A percentile compares a stretch with the other conserved stretches of the same genome.
phyloP scores from a whole-genome alignment of 345 rosid species.

The Hypericum perforatum region DNA sequence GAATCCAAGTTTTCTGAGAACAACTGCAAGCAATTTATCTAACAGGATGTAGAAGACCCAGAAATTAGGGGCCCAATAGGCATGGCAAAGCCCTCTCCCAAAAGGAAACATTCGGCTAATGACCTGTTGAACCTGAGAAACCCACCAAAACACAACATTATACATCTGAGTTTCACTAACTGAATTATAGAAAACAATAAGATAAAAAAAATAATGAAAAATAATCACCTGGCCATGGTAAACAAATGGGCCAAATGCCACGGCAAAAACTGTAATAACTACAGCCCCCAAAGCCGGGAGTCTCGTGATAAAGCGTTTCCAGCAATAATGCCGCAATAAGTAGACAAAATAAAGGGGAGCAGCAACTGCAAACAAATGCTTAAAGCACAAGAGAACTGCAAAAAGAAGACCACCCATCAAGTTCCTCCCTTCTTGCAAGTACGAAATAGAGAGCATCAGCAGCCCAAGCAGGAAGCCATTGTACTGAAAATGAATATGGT shows the following conservation, averaged over 20 bases:
- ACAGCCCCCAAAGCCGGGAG: conserved; percentile 46
- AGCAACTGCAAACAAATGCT: conserved; percentile 90
- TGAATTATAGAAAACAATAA: neutral
- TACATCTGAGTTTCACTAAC: neutral
- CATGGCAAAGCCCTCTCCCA: conserved; percentile 96
- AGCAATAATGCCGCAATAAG: conserved; percentile 71
- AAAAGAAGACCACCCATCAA: conserved; percentile 72
- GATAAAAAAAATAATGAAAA: neutral
- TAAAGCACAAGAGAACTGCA: conserved; percentile 69
- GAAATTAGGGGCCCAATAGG: conserved; percentile 95
- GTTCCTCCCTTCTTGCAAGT: conserved; percentile 65
- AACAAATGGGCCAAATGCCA: conserved; percentile 68
- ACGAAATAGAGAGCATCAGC: conserved; percentile 73
- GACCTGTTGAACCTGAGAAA: conserved; percentile 73
- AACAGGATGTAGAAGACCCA: conserved; percentile 84
- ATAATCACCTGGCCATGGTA: conserved; percentile 65
- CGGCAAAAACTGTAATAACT: conserved; percentile 54
- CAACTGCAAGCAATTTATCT: conserved; percentile 60
- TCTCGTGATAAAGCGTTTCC: conserved; percentile 49
- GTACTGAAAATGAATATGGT: conserved; percentile 90
- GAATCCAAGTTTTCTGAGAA: conserved; percentile 48
- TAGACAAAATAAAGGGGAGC: conserved; percentile 90
- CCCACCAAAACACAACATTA: neutral
- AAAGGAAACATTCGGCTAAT: conserved; percentile 81
- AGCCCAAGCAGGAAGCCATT: conserved; percentile 79